These are phyloP conservation scores for Ministeria vibrans DNA, from an alignment of 78 protist species.

Conservation along the genomic window DNA sequence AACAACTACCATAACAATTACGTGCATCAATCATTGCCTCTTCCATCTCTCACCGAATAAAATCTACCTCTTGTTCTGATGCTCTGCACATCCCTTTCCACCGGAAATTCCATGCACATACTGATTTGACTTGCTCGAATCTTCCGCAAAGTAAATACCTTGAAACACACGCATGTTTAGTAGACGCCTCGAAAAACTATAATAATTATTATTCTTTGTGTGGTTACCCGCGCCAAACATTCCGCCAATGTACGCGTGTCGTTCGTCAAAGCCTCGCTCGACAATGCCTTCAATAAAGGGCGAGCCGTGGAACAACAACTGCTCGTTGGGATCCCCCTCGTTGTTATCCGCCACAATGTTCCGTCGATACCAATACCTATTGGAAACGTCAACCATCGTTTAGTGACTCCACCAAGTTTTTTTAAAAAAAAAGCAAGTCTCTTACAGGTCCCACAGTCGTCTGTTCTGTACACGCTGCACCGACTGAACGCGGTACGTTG, in stretches of 20 bases:
- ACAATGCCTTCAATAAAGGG: not conserved
- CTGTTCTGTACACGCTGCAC: not conserved
- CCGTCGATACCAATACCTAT: not conserved
- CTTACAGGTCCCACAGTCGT: not conserved
- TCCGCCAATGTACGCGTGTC: conserved; percentile 6
- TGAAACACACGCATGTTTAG: not conserved
- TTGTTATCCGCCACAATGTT: not conserved
- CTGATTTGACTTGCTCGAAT: not conserved
- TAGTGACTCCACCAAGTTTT: no score
- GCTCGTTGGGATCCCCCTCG: not conserved
- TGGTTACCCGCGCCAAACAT: conserved; percentile 3
- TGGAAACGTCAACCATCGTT: no score
- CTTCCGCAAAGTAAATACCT: conserved; percentile 2
- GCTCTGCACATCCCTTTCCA: not conserved
- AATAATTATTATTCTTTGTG: not conserved
- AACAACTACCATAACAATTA: no score
- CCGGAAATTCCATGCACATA: not conserved
- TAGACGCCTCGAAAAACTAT: not conserved
- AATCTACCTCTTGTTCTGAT: not conserved
- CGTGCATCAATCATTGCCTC: no score
- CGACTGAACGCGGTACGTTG: not conserved
- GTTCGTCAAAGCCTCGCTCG: not conserved
- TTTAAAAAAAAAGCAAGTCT: no score
- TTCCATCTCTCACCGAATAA: no score
- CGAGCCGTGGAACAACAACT: not conserved